Percentiles rank a stretch among this genome's conserved stretches.
Evolutionary conservation across 1,139 yeast genomes (phyloP).

Genomic region (Saccharomyces hybrid): DNA sequence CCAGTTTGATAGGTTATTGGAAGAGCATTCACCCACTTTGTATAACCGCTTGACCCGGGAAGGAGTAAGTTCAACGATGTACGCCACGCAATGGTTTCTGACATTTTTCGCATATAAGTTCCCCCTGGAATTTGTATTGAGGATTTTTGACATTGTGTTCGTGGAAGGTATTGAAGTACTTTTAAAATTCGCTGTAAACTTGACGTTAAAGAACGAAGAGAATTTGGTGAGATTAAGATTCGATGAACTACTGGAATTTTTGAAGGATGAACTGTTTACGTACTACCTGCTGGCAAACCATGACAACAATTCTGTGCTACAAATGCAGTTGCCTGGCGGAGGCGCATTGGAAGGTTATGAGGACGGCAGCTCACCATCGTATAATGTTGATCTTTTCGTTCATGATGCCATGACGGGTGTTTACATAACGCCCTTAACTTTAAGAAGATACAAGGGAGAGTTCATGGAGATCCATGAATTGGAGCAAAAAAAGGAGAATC

Average conservation of each 20-base stretch:
- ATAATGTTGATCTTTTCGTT: slow-evolving; percentile 64
- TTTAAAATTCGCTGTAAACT: slow-evolving; percentile 76
- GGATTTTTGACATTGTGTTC: slow-evolving; percentile 83
- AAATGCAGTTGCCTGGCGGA: slow-evolving; percentile 2
- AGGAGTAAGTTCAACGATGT: slow-evolving; percentile 86
- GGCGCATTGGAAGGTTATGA: slow-evolving; percentile 7
- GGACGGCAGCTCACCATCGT: slow-evolving; percentile 28
- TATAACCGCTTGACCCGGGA: slow-evolving; percentile 68
- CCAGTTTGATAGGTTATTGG: slow-evolving; percentile 80
- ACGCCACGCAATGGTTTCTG: slow-evolving; percentile 92
- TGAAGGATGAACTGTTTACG: slow-evolving; percentile 74
- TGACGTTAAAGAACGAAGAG: slow-evolving; percentile 62
- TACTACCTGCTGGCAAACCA: slow-evolving; percentile 41
- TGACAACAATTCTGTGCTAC: slow-evolving; percentile 13
- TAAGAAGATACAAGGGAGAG: slow-evolving; percentile 63
- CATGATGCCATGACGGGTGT: slow-evolving; percentile 60
- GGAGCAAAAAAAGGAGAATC: slow-evolving; percentile 60
- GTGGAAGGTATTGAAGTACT: slow-evolving; percentile 88
- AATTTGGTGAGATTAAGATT: slow-evolving; percentile 56
- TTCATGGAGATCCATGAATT: slow-evolving; percentile 59
- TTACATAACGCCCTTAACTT: slow-evolving; percentile 59
- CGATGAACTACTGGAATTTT: slow-evolving; percentile 65
- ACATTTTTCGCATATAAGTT: slow-evolving; percentile 85
- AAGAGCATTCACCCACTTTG: slow-evolving; percentile 31
- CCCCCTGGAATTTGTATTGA: slow-evolving; percentile 77